phyloP scores from a whole-genome alignment of 257 asterid species.

The Ballota nigra region DNA sequence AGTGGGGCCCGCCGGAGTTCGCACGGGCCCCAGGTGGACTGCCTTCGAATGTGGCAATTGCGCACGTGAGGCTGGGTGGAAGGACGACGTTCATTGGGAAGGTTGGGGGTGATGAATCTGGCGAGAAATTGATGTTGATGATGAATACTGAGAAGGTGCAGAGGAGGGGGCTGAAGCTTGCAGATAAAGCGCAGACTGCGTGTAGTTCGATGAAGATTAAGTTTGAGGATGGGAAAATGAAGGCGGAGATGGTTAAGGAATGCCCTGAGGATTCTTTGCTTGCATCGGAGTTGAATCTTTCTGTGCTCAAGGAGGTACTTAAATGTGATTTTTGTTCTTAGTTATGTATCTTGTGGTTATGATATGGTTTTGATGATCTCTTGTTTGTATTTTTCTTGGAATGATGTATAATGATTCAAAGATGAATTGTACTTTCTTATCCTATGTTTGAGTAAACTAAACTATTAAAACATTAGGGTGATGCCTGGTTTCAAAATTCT shows the following conservation, averaged over 20 bases:
- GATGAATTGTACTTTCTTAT: too few relatives aligned
- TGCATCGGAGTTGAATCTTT: constrained; percentile 66
- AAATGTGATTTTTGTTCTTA: neutral
- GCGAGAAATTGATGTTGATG: constrained; percentile 68
- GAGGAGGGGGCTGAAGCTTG: constrained; percentile 74
- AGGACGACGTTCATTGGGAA: constrained; percentile 94
- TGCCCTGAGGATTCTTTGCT: constrained; percentile 76
- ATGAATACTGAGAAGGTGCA: constrained; percentile 93
- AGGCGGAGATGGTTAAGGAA: constrained; percentile 61
- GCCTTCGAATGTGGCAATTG: constrained; percentile 79
- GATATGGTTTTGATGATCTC: neutral
- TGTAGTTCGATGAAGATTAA: constrained; percentile 64
- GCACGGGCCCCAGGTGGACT: constrained; percentile 93
- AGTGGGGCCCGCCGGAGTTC: constrained; percentile 97
- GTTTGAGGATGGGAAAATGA: constrained; percentile 66
- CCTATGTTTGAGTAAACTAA: too few relatives aligned
- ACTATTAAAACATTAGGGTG: too few relatives aligned
- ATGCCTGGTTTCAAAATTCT: too few relatives aligned
- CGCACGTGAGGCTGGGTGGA: constrained; percentile 92
- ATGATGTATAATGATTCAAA: neutral
- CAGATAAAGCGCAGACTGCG: constrained; percentile 42
- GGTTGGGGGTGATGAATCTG: constrained; percentile 76
- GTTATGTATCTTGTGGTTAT: neutral
- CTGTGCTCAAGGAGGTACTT: constrained; percentile 86
- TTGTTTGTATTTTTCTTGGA: neutral